Evolutionary conservation across 2,329 filamentous ascomycete genomes (phyloP), one percentile per base, ranked within the genome.

Genomic region (Botrytis fabae): DNA sequence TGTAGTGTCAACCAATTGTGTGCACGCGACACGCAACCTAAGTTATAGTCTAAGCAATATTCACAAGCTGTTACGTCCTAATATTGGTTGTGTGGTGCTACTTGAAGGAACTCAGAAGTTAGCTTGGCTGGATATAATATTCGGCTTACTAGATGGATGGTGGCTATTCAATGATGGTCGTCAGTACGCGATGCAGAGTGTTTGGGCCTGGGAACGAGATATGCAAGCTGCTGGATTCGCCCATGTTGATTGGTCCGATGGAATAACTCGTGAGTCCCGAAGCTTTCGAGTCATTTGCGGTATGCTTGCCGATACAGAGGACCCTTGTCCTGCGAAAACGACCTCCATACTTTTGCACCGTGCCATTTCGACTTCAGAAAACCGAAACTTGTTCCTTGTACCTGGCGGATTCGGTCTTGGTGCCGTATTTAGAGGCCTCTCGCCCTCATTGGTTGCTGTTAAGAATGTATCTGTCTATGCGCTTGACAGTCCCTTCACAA

Each of bases 401-500:
- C 60, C 35, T 12, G 60, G 25, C n/a, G 35, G 60, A 16, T 42
- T 62, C 12, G 60, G 60, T 22, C 42, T 35, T 42, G 25, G 60
- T 3, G 60, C 35, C n/a, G 35, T 62, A 16, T 62, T 62, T 62
- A n/a, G 38, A 20, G 25, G 20, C 12, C 35, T 62, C 18, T 1
- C 9, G 20, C 25, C 35, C 8, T 42, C 25, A 35, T 22, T 62
- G 18, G 60, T 12, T 25, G 20, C 2, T 62, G 25, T 42, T 8
- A 42, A n/a, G 20, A n/a, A 62, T n/a, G 60, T 87, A 59, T 85
- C 84, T 6, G 83, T 90, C 22, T 87, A 85, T 78, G 88, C 86
- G n/a, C 83, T 93, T 77, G 92, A 92, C 81, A 92, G 88, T 70
- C 91, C 91, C 4, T 93, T 90, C 83, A 90, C 92, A 88, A 91